Percentiles rank a stretch among this genome's conserved stretches.
phyloP scores from a whole-genome alignment of 345 rosid species.

The Eucalyptus cloeziana region DNA sequence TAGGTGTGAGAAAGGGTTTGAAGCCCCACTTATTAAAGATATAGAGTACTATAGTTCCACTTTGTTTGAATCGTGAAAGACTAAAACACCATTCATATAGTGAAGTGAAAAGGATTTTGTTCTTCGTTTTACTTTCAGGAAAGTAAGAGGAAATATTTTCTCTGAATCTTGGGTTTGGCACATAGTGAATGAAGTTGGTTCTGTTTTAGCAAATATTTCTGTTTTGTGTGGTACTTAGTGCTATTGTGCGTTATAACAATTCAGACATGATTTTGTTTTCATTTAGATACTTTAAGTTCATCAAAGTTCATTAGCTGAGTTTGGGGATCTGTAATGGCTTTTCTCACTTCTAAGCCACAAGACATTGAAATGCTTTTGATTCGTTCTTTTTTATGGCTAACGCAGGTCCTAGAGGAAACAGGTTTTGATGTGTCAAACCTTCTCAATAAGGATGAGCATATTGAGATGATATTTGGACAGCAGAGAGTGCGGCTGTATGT shows the following conservation, averaged over 20 bases:
- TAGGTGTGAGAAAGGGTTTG: neutral
- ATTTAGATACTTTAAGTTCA: neutral
- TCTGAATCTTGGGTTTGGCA: neutral
- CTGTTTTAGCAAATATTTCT: neutral
- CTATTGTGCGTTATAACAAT: neutral
- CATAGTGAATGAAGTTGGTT: neutral
- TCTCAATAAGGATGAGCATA: slow-evolving; percentile 70
- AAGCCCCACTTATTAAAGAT: neutral
- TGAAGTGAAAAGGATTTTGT: neutral
- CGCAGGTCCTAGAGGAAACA: slow-evolving; percentile 89
- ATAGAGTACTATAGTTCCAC: neutral
- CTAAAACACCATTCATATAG: neutral
- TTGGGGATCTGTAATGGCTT: neutral
- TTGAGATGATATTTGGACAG: slow-evolving; percentile 82
- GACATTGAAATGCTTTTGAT: neutral
- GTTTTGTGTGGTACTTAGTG: neutral
- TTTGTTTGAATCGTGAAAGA: neutral
- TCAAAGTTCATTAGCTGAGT: neutral
- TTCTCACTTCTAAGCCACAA: neutral
- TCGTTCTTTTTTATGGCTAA: neutral
- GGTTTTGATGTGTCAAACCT: slow-evolving; percentile 85
- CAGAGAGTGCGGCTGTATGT: slow-evolving; percentile 95
- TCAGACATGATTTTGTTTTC: neutral
- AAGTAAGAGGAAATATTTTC: neutral
- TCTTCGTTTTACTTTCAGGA: neutral